A percentile compares a stretch with the other conserved stretches of the same genome.
phyloP scores from a whole-genome alignment of 2,329 filamentous ascomycete species.

The Lithohypha guttulata region DNA sequence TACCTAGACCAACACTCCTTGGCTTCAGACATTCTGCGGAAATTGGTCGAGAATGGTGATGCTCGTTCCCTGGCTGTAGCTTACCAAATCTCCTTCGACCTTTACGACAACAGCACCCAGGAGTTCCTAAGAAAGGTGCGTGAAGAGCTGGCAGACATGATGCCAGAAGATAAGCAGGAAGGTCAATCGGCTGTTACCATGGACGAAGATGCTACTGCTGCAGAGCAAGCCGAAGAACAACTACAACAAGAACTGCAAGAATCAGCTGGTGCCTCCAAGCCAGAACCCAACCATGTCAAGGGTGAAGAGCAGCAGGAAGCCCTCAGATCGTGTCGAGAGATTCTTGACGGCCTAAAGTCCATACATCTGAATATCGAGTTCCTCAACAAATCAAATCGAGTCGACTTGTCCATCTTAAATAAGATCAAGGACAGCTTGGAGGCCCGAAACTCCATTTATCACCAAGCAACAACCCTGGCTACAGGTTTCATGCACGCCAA shows the following conservation, averaged over 20 bases:
- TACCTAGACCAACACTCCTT: constrained; percentile 87
- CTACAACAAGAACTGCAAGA: constrained; percentile 45
- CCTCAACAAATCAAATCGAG: constrained; percentile 87
- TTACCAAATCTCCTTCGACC: constrained; percentile 95
- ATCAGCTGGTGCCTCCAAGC: constrained; percentile 29
- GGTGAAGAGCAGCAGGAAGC: constrained; percentile 40
- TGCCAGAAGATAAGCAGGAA: constrained; percentile 35
- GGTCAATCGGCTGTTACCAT: constrained; percentile 38
- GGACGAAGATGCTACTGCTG: constrained; percentile 35
- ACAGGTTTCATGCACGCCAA: constrained; percentile 99
- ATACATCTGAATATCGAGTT: constrained; percentile 95
- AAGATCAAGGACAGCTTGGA: constrained; percentile 94
- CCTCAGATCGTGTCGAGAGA: constrained; percentile 47
- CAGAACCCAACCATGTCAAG: constrained; percentile 24
- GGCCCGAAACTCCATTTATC: constrained; percentile 94
- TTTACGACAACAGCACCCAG: constrained; percentile 97
- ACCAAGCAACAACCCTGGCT: constrained; percentile 91
- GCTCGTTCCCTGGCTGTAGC: constrained; percentile 70
- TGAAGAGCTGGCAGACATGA: constrained; percentile 56
- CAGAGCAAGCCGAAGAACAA: constrained; percentile 38
- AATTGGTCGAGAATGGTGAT: constrained; percentile 70
- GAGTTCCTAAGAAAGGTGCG: constrained; percentile 90
- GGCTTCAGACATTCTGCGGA: constrained; percentile 73
- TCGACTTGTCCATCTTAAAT: constrained; percentile 84
- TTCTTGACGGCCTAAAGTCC: constrained; percentile 79